A percentile compares a stretch with the other conserved stretches of the same genome.
Conservation (phyloP, 768 basidiomycete species). For the Collybia nuda region DNA sequence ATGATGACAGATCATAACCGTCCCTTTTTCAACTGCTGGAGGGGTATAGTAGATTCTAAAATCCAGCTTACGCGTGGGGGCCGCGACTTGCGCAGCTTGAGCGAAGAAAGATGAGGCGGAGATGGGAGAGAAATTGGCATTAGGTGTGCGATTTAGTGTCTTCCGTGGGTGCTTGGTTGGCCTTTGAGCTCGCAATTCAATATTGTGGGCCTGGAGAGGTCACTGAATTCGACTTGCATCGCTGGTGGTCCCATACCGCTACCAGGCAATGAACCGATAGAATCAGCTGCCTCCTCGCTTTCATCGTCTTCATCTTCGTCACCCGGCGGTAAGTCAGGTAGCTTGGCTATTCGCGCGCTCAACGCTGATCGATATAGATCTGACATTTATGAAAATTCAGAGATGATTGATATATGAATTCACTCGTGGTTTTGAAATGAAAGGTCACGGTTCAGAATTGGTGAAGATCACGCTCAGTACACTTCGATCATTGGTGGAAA, state of each 20-base stretch:
- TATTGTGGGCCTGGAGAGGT: slow-evolving; percentile 6
- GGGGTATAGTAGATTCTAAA: slow-evolving; percentile 85
- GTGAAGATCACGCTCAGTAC: too few relatives aligned
- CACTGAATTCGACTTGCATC: slow-evolving; percentile 43
- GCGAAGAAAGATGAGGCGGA: slow-evolving; percentile 77
- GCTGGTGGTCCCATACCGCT: slow-evolving; percentile 62
- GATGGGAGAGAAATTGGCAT: slow-evolving; percentile 71
- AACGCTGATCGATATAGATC: slow-evolving; percentile 77
- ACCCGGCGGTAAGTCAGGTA: slow-evolving; percentile 56
- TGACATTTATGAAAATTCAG: slow-evolving; percentile 45
- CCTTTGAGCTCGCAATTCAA: slow-evolving; percentile 27
- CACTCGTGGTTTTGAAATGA: too few relatives aligned
- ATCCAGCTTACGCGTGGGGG: slow-evolving; percentile 60
- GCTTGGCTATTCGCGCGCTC: slow-evolving; percentile 68
- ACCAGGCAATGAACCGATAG: slow-evolving; percentile 60
- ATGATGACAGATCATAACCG: slow-evolving; percentile 90
- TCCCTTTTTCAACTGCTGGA: slow-evolving; percentile 51
- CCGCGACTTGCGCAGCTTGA: slow-evolving; percentile 75
- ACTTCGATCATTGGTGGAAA: too few relatives aligned
- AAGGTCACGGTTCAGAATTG: too few relatives aligned
- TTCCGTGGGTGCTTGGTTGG: slow-evolving; percentile 25
- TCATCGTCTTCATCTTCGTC: slow-evolving; percentile 46
- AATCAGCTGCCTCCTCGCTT: slow-evolving; percentile 55
- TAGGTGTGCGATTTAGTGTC: slow-evolving; percentile 39
- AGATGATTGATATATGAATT: too few relatives aligned